phyloP scores from a whole-genome alignment of 2,329 filamentous ascomycete species.

The Mycosphaerelloides madeirae region DNA sequence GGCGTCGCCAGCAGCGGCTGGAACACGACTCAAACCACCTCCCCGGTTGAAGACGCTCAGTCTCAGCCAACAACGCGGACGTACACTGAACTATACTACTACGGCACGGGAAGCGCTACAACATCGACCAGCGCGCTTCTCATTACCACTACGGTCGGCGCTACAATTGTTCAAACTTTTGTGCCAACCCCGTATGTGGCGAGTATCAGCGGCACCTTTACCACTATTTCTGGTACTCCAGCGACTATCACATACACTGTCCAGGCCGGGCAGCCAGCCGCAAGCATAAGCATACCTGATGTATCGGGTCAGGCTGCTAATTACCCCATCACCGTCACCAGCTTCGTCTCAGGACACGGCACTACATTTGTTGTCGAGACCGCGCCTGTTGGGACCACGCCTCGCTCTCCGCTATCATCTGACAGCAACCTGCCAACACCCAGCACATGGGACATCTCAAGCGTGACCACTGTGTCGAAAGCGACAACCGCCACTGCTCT shows the following conservation, averaged over 20 bases:
- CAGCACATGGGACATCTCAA: too few relatives aligned
- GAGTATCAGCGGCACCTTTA: conserved; percentile 1
- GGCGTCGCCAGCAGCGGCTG: conserved; percentile 27
- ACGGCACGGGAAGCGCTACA: conserved; percentile 22
- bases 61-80: conserved; percentile 16
- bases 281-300: too few relatives aligned
- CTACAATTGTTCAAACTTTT: conserved; percentile 14
- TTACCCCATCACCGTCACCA: conserved; percentile 16
- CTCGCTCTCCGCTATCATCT: not conserved
- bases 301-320: too few relatives aligned
- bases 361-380: conserved; percentile 11
- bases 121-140: conserved; percentile 25
- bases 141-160: conserved; percentile 25
- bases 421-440: not conserved
- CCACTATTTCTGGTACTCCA: conserved; percentile 4
- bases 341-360: conserved; percentile 11
- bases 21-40: conserved; percentile 20
- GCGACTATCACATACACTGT: conserved; percentile 12
- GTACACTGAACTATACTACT: conserved; percentile 23
- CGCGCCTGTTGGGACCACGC: conserved; percentile 6
- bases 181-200: conserved; percentile 3
- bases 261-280: not conserved
- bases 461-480: too few relatives aligned
- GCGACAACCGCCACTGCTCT: not conserved
- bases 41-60: not conserved